Evolutionary conservation across 768 basidiomycete species (phyloP).

Genomic region (Calocybe cyanea): DNA sequence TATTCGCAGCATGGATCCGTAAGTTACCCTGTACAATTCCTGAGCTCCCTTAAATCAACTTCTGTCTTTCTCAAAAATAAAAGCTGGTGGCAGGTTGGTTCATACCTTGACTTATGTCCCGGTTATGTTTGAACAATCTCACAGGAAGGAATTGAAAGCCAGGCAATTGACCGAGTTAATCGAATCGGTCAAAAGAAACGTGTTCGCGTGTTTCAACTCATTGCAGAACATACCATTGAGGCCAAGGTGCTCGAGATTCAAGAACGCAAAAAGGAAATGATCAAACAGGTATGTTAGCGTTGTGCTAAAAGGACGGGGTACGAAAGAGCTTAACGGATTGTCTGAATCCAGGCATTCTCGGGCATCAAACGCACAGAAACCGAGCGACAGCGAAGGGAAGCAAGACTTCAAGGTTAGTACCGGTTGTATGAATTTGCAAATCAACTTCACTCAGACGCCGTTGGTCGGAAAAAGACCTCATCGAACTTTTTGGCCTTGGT

Average conservation of each 20-base stretch:
- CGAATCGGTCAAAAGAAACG: slow-evolving; percentile 81
- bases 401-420: slow-evolving; percentile 68
- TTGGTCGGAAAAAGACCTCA: slow-evolving; percentile 42
- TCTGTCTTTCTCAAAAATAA: not conserved
- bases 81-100: slow-evolving; percentile 74
- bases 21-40: slow-evolving; percentile 30
- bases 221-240: slow-evolving; percentile 87
- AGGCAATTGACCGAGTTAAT: slow-evolving; percentile 79
- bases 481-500: slow-evolving; percentile 52
- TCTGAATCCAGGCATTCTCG: slow-evolving; percentile 81
- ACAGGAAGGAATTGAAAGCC: slow-evolving; percentile 79
- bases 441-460: not conserved
- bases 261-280: slow-evolving; percentile 74
- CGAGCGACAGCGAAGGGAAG: slow-evolving; percentile 72
- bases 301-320: not conserved
- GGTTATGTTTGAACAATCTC: slow-evolving; percentile 3
- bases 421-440: not conserved
- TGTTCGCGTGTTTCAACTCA: slow-evolving; percentile 86
- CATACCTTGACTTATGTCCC: not conserved
- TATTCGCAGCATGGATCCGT: slow-evolving; percentile 74
- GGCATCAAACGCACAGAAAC: slow-evolving; percentile 77
- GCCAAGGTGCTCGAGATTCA: slow-evolving; percentile 87
- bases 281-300: slow-evolving; percentile 54
- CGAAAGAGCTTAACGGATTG: not conserved
- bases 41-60: not conserved